phyloP scores from a whole-genome alignment of 2,329 filamentous ascomycete species.

The Corynespora cassiicola region DNA sequence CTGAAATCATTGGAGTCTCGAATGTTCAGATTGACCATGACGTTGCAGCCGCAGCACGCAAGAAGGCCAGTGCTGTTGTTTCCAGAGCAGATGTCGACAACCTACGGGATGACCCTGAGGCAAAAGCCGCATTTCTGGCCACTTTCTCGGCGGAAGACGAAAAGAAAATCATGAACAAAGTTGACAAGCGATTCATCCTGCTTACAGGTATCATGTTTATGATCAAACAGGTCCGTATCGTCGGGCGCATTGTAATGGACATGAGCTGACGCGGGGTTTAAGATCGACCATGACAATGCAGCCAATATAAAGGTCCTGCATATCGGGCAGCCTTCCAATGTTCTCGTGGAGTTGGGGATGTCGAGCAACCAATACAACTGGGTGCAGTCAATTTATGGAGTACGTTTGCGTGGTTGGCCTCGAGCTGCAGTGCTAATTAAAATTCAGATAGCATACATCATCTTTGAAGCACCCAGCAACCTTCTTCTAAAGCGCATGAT shows the following conservation, averaged over 20 bases:
- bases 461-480: constrained; percentile 40
- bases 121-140: constrained; percentile 25
- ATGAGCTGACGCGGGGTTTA: too few relatives aligned
- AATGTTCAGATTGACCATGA: constrained; percentile 15
- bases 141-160: constrained; percentile 28
- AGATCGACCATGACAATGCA: constrained; percentile 31
- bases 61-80: constrained; percentile 13
- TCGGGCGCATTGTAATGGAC: too few relatives aligned
- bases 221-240: constrained; percentile 27
- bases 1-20: constrained; percentile 6
- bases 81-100: constrained; percentile 20
- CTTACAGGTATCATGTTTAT: constrained; percentile 30
- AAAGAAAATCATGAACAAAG: constrained; percentile 29
- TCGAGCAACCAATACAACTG: constrained; percentile 30
- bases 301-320: constrained; percentile 29
- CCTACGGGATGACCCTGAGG: constrained; percentile 24
- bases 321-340: constrained; percentile 24
- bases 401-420: neutral
- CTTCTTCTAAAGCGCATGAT: constrained; percentile 45
- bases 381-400: constrained; percentile 28
- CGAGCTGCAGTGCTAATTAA: neutral
- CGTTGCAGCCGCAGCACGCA: constrained; percentile 13
- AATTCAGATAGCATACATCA: constrained; percentile 25
- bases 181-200: constrained; percentile 25
- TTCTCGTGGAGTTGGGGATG: constrained; percentile 27